Base-by-base conservation (phyloP, 176 grass and related monocot genomes). In the Ananas comosus region DNA sequence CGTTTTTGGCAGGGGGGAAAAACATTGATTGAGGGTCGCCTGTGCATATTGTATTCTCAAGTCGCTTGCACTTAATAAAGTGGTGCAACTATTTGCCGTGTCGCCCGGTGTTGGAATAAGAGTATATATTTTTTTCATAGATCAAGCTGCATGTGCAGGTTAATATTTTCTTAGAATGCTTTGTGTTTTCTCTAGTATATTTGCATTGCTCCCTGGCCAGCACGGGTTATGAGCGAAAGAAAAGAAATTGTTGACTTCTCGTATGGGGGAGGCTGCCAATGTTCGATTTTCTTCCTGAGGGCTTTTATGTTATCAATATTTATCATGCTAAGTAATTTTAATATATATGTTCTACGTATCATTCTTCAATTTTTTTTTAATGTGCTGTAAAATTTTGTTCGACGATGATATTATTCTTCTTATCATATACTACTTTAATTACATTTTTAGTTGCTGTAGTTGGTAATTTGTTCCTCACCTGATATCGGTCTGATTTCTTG, bases 251-350 rank as follows among this genome's bases (percentile, higher is more conserved):
- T 66, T 96, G 77, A 90, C 80, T 85, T 83, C 80, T 96, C 58
- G 92, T 92, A n/a, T 96, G 93, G 93, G 93, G 93, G 93, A 96
- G 80, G 93, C 88, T 90, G 88, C 78, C 53, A 96, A 92, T 24
- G 21, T 96, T 58, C 80, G 93, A 64, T 96, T 92, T n/a, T 80
- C 86, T 96, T 80, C 86, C 93, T 48, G 93, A 96, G 66, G 85
- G 86, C 51, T n/a, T n/a, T 82, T 96, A 78, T 96, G 93, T 79
- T 96, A 92, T 63, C n/a, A n/a, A 92, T 96, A 74, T 91, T 92
- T 83, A 96, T 92, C 76, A 90, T 75, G 88, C n/a, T 96, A 87
- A 61, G 56, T 61, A 18, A 19, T 19, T 11, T 61, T 11, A 61
- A 61, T 19, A 61, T 61, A 61, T 1, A 57, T 61, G 16, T 61